Percentiles rank a stretch among this genome's conserved stretches.
phyloP scores from a whole-genome alignment of 441 rosid genomes.

The Dalechampia spathulata region DNA sequence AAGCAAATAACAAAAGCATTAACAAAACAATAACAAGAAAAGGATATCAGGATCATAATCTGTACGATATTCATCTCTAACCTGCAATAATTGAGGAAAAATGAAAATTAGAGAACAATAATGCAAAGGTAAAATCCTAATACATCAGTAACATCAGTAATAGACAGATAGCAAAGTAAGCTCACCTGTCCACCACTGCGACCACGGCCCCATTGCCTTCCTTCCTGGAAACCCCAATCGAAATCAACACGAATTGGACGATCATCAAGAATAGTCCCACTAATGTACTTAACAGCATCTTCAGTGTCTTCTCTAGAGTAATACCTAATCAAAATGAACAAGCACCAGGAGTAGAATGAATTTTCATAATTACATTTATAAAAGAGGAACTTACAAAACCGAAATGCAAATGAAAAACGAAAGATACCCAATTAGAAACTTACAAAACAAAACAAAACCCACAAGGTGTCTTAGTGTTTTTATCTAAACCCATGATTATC shows the following conservation, averaged over 20 bases:
- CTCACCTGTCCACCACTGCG: constrained; percentile 95
- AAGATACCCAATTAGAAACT: constrained; percentile 15
- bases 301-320: constrained; percentile 97
- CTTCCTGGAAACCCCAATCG: constrained; percentile 98
- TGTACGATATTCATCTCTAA: constrained; percentile 96
- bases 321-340: constrained; percentile 35
- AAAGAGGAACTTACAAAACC: too few relatives aligned
- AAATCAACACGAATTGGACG: constrained; percentile 97
- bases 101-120: not conserved
- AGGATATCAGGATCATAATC: constrained; percentile 99
- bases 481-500: constrained; percentile 95
- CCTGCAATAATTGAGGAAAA: constrained; percentile 37
- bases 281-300: constrained; percentile 86
- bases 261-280: constrained; percentile 96
- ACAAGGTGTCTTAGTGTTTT: constrained; percentile 92
- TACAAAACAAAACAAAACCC: constrained; percentile 93
- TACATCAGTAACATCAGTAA: not conserved
- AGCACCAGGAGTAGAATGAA: not conserved
- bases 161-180: constrained; percentile 7
- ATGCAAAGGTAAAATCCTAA: too few relatives aligned
- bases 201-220: constrained; percentile 99
- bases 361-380: too few relatives aligned
- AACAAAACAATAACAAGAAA: constrained; percentile 14
- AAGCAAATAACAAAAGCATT: not conserved
- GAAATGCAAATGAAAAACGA: not conserved